Base-by-base conservation (phyloP, 2,329 filamentous ascomycete genomes). In the Tolypocladium pustulatum region DNA sequence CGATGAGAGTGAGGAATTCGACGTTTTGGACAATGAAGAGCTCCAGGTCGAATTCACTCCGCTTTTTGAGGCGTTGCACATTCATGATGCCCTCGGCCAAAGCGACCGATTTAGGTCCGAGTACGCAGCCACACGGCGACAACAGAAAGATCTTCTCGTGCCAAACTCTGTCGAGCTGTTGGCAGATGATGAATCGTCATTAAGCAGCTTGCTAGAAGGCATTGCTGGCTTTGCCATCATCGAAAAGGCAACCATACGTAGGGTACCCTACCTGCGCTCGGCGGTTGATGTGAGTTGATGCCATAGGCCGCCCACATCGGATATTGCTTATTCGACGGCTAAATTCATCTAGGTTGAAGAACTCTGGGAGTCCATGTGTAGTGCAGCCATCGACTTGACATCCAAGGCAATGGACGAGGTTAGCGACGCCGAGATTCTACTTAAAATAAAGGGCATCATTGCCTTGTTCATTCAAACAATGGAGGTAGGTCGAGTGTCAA, bases 301-400 rank as follows among this genome's bases (percentile, higher is more conserved):
- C 3, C n/a, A 40, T 22, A 4, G 15, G 3, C 17, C 6, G 4
- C 17, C n/a, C 12, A 8, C 5, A 36, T 20, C 38, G 38, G 4
- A 0, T 12, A 20, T 7, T 60, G 56, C 49, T 61, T 56, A 63
- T 43, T n/a, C 20, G 46, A 20, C 4, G 25, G 30, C 10, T 46
- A 20, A 20, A 46, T 8, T 25, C 17, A n/a, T 22, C 30, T 61
- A 92, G 89, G 86, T 97, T n/a, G 94, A 99, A 68, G 94, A 97
- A 73, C 78, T 99, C 2, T 99, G 94, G 94, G 93, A 97, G 67
- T 97, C 92, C 0, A 94, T 97, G 90, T 97, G 93, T 69, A 90
- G 92, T 67, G 86, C 88, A 52, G 88, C 90, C 0, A 91, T 97
- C 64, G 82, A 81, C 10, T 78, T 97, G 54, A 95, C 96, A 62